Evolutionary conservation across 1,284 basidiomycete genomes (phyloP).

Genomic region (Coniferiporia sulphurascens): DNA sequence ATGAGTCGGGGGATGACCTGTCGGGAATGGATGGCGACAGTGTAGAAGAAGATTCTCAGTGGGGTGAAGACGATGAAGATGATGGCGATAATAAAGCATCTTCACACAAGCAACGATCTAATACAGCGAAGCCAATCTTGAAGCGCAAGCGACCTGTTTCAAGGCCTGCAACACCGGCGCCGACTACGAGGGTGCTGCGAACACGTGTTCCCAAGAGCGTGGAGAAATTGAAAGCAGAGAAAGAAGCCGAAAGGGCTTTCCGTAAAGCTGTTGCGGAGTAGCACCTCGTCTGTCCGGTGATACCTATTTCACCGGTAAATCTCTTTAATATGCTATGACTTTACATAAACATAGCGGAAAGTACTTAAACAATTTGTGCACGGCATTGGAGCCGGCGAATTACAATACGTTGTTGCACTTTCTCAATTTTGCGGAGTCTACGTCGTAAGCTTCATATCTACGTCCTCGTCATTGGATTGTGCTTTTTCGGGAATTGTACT

Average conservation of each 20-base stretch:
- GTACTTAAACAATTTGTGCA: not conserved
- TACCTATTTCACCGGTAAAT: not conserved
- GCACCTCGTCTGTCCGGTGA: not conserved
- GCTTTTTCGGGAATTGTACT: not conserved
- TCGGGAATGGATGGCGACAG: constrained; percentile 22
- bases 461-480: not conserved
- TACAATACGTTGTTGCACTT: not conserved
- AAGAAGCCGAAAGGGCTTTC: constrained; percentile 44
- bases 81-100: constrained; percentile 1
- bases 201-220: constrained; percentile 47
- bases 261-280: constrained; percentile 39
- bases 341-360: not conserved
- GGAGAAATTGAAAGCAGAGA: constrained; percentile 41
- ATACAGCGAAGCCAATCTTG: constrained; percentile 18
- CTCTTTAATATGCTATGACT: not conserved
- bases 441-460: not conserved
- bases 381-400: not conserved
- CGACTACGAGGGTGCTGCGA: constrained; percentile 45
- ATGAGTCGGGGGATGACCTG: not conserved
- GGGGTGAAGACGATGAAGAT: constrained; percentile 13
- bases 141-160: constrained; percentile 23
- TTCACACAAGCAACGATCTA: not conserved
- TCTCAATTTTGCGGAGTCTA: not conserved
- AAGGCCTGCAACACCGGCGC: constrained; percentile 19
- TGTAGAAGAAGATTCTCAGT: constrained; percentile 24